A percentile compares a stretch with the other conserved stretches of the same genome.
Conservation (phyloP, 2,329 filamentous ascomycete species). For the Botrytis elliptica region DNA sequence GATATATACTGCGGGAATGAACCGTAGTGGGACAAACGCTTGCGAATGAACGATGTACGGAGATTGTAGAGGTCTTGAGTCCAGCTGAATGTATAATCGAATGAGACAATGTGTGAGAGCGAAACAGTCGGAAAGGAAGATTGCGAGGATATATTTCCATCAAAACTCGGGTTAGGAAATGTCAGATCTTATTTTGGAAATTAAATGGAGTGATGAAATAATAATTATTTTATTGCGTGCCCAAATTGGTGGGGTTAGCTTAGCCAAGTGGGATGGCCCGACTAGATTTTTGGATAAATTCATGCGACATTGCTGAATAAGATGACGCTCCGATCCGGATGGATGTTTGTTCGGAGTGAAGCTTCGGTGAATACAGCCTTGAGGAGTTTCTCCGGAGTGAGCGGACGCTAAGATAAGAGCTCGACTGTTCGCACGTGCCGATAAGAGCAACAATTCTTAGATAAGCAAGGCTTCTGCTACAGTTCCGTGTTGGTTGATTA, state of each 20-base stretch:
- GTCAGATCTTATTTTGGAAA: neutral
- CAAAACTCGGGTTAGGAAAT: conserved; percentile 1
- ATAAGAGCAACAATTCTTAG: conserved; percentile 12
- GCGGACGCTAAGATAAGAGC: conserved; percentile 15
- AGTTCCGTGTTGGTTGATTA: neutral
- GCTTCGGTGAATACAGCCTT: conserved; percentile 2
- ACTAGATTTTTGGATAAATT: neutral
- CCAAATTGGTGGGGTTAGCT: neutral
- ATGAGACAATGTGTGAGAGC: neutral
- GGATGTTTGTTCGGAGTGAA: neutral
- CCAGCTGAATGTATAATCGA: neutral
- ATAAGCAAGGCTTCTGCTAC: conserved; percentile 20
- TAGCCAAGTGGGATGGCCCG: neutral
- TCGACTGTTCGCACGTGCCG: neutral
- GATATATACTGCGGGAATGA: neutral
- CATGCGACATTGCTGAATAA: conserved; percentile 7
- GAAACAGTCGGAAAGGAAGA: conserved; percentile 3
- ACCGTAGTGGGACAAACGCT: neutral
- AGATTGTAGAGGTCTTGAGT: neutral
- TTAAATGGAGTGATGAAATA: neutral
- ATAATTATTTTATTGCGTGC: neutral
- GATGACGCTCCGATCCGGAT: neutral
- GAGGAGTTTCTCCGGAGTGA: neutral
- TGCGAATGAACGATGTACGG: neutral
- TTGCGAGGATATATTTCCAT: conserved; percentile 17